Evolutionary conservation across 2,329 filamentous ascomycete genomes (phyloP).

Genomic region (Calonectria naviculata): DNA sequence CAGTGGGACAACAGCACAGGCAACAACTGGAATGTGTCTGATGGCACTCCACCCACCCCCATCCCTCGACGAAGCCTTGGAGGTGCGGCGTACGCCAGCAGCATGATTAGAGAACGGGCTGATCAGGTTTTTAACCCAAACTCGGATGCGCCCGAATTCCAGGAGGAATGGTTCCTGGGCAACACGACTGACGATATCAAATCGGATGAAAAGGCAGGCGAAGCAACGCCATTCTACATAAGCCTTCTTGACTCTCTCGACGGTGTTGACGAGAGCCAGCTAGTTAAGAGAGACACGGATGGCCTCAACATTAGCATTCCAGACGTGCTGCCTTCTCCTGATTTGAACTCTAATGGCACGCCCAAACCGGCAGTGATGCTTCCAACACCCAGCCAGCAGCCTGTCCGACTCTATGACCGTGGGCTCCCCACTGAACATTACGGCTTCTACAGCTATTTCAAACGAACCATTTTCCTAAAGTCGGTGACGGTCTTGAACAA

Average conservation of each 20-base stretch:
- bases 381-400: constrained; percentile 78
- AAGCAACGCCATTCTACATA: constrained; percentile 90
- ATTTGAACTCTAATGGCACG: constrained; percentile 74
- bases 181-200: constrained; percentile 84
- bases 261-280: constrained; percentile 41
- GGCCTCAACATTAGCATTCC: constrained; percentile 40
- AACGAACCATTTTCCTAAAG: constrained; percentile 85
- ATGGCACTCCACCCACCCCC: constrained; percentile 46
- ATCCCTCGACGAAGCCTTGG: constrained; percentile 41
- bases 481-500: constrained; percentile 61
- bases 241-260: constrained; percentile 69
- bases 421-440: constrained; percentile 87
- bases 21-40: constrained; percentile 60
- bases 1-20: constrained; percentile 72
- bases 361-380: constrained; percentile 79
- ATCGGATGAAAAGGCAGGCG: constrained; percentile 77
- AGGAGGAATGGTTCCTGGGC: constrained; percentile 84
- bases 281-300: constrained; percentile 35
- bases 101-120: constrained; percentile 32
- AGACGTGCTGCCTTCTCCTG: constrained; percentile 71
- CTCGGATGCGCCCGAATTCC: constrained; percentile 68
- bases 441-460: constrained; percentile 93
- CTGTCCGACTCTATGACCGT: constrained; percentile 86
- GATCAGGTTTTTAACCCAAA: constrained; percentile 56
- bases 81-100: constrained; percentile 37